phyloP scores from a whole-genome alignment of 1,284 basidiomycete genomes.

The Cryptococcus sp. region DNA sequence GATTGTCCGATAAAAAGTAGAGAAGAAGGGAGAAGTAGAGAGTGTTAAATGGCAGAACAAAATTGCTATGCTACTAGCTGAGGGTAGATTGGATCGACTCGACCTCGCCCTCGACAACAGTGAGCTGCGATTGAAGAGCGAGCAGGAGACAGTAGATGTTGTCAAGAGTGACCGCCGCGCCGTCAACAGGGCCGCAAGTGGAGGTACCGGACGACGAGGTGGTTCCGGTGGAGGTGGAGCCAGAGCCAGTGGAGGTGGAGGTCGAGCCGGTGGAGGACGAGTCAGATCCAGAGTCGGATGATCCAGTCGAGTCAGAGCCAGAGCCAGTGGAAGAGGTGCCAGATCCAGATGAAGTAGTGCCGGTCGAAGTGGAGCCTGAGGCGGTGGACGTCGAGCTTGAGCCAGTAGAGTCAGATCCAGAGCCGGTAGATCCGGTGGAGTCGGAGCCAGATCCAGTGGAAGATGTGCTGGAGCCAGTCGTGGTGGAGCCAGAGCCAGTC shows the following conservation, averaged over 20 bases:
- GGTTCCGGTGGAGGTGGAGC: background rate
- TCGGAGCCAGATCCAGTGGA: background rate
- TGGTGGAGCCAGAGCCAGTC: slow-evolving; percentile 1
- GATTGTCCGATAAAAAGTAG: too few species aligned
- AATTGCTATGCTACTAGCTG: background rate
- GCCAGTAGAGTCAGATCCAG: slow-evolving; percentile 1
- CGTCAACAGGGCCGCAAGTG: slow-evolving; percentile 1
- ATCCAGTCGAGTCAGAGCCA: background rate
- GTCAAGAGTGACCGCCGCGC: slow-evolving; percentile 2
- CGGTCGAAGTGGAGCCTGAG: slow-evolving; percentile 2
- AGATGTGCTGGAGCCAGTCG: background rate
- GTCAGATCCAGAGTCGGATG: background rate
- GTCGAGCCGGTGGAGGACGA: background rate
- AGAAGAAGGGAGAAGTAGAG: too few species aligned
- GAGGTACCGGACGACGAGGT: background rate
- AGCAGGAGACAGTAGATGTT: slow-evolving; percentile 7
- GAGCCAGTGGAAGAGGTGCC: slow-evolving; percentile 1
- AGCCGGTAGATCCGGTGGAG: background rate
- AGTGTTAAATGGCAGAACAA: too few species aligned
- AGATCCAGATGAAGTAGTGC: background rate
- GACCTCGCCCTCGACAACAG: background rate
- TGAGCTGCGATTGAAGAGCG: background rate
- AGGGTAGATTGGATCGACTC: background rate
- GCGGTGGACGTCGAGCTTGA: background rate
- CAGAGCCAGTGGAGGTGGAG: background rate